phyloP scores from a whole-genome alignment of 116 monocot genomes.

The Iris pallida region DNA sequence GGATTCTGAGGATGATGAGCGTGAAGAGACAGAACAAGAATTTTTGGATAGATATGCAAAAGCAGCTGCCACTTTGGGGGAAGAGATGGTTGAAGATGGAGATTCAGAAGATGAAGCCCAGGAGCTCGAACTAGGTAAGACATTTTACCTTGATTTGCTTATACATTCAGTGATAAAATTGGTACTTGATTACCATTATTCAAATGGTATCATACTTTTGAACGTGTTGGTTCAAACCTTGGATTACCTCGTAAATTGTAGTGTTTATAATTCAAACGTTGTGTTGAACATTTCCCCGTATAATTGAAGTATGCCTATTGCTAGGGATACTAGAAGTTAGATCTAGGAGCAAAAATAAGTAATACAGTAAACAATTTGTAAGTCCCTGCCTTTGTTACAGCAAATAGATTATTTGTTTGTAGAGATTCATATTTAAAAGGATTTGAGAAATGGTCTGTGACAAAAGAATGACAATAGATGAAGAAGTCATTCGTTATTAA shows the following conservation, averaged over 20 bases:
- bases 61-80: constrained; percentile 45
- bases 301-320: too few species aligned
- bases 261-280: not conserved
- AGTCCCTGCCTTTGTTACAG: too few species aligned
- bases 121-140: constrained; percentile 59
- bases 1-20: constrained; percentile 68
- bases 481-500: too few species aligned
- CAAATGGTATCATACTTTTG: not conserved
- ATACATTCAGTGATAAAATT: not conserved
- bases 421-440: too few species aligned
- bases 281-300: too few species aligned
- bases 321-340: not conserved
- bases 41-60: constrained; percentile 72
- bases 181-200: constrained; percentile 5
- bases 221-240: not conserved
- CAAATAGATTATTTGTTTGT: too few species aligned
- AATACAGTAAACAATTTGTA: too few species aligned
- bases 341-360: too few species aligned
- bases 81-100: constrained; percentile 42
- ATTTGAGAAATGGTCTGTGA: too few species aligned
- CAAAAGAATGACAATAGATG: too few species aligned
- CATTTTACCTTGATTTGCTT: not conserved
- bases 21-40: constrained; percentile 74
- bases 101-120: constrained; percentile 50
- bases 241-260: not conserved